Conservation (phyloP, 331 rosid genomes). For the Malus hybrid region DNA sequence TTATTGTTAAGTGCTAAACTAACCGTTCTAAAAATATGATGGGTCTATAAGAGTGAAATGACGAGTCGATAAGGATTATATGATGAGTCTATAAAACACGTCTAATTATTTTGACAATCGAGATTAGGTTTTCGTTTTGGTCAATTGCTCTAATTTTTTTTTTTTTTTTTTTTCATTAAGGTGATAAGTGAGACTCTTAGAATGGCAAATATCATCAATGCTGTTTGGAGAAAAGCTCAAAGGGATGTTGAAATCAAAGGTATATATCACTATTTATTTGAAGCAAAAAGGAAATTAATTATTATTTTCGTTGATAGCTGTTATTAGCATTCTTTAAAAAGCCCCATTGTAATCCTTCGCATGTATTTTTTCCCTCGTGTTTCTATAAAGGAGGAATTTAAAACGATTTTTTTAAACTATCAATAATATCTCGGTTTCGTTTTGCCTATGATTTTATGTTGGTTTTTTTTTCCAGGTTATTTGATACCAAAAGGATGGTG, state of each 20-base stretch:
- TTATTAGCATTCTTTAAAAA: too few relatives aligned
- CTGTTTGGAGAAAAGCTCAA: constrained; percentile 76
- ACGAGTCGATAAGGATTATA: too few relatives aligned
- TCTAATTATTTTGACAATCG: too few relatives aligned
- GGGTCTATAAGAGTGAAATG: too few relatives aligned
- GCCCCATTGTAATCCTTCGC: rapidly evolving
- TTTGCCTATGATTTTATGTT: neutral
- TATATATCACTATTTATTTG: neutral
- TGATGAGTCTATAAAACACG: too few relatives aligned
- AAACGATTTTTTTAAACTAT: too few relatives aligned
- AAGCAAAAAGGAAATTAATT: neutral
- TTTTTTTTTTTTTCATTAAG: constrained; percentile 15
- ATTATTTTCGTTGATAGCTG: too few relatives aligned
- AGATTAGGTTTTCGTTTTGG: neutral
- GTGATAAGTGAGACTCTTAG: constrained; percentile 86
- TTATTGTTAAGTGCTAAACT: neutral
- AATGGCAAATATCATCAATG: constrained; percentile 84
- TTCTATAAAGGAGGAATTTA: too few relatives aligned
- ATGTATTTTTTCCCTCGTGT: too few relatives aligned
- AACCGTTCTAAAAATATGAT: too few relatives aligned
- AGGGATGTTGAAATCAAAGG: constrained; percentile 73
- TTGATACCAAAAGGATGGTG: constrained; percentile 70
- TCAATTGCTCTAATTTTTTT: neutral
- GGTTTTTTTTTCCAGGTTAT: constrained; percentile 34
- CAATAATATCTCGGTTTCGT: too few relatives aligned